Percentiles rank a stretch among this genome's conserved stretches.
Conservation (phyloP, 1,284 basidiomycete genomes). For the Rhizopogon hawkerae region DNA sequence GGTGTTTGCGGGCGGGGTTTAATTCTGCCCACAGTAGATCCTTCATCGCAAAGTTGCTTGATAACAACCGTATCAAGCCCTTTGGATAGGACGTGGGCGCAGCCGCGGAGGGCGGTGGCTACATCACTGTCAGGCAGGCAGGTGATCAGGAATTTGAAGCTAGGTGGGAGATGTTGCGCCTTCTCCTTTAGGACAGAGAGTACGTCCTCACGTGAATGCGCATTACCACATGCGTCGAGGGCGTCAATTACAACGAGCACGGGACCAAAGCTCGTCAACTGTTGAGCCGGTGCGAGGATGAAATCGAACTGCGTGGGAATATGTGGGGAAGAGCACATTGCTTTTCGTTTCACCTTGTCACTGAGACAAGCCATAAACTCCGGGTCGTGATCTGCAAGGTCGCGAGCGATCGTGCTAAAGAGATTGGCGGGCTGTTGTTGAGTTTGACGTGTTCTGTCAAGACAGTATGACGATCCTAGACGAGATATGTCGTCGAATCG, state of each 20-base stretch:
- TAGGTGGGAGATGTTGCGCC: neutral
- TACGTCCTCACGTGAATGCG: neutral
- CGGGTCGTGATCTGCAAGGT: conserved; percentile 6
- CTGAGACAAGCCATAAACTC: conserved; percentile 1
- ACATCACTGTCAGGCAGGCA: conserved; percentile 4
- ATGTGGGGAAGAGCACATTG: neutral
- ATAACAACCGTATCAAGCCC: neutral
- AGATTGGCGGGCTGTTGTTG: neutral
- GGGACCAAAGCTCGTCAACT: conserved; percentile 2
- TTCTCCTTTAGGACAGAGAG: neutral
- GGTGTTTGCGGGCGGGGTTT: neutral
- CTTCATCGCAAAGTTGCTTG: neutral
- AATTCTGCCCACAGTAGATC: neutral
- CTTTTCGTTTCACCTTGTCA: neutral
- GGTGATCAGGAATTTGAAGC: conserved; percentile 6
- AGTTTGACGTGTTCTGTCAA: neutral
- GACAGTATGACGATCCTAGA: conserved; percentile 10
- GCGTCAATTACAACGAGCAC: conserved; percentile 16
- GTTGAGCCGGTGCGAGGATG: conserved; percentile 1
- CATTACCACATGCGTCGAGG: conserved; percentile 8
- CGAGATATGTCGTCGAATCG: conserved; percentile 1
- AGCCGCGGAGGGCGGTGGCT: conserved; percentile 5
- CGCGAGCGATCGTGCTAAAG: conserved; percentile 9
- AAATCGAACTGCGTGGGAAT: conserved; percentile 7
- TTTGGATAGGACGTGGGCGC: neutral